Evolutionary conservation across 2,329 filamentous ascomycete species (phyloP).

Genomic region (Colletotrichum tropicicola): DNA sequence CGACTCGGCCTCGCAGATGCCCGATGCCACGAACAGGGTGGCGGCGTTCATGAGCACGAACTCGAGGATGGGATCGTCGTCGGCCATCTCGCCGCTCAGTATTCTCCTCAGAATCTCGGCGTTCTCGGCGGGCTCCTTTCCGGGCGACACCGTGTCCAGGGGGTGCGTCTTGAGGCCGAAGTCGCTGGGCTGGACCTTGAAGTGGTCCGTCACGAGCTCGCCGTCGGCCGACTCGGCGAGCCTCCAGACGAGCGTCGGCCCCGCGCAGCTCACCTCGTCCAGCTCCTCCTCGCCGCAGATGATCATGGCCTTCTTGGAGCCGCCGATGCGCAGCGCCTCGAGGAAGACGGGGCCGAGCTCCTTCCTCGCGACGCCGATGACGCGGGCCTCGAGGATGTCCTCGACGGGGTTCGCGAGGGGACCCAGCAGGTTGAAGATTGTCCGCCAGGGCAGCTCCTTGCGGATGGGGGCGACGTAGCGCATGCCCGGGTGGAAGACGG

Average conservation of each 20-base stretch:
- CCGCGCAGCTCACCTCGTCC: conserved; percentile 94
- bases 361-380: conserved; percentile 91
- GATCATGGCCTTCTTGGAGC: conserved; percentile 84
- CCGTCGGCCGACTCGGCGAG: conserved; percentile 53
- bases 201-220: conserved; percentile 73
- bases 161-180: conserved; percentile 84
- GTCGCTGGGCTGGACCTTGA: conserved; percentile 82
- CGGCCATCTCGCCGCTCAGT: conserved; percentile 75
- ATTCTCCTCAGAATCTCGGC: conserved; percentile 84
- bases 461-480: conserved; percentile 86
- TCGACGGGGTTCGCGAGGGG: conserved; percentile 93
- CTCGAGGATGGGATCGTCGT: conserved; percentile 85
- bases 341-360: conserved; percentile 91
- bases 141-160: conserved; percentile 80
- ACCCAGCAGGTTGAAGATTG: conserved; percentile 96
- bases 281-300: conserved; percentile 95
- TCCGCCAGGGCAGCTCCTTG: conserved; percentile 89
- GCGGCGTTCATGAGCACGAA: conserved; percentile 97
- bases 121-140: conserved; percentile 87
- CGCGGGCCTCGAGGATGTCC: conserved; percentile 82
- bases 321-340: conserved; percentile 80
- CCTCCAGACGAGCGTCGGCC: conserved; percentile 89
- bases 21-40: conserved; percentile 84
- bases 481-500: conserved; percentile 97
- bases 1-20: conserved; percentile 84